Evolutionary conservation across 805 yeast genomes (phyloP).

Genomic region (Suhomyces emberorum): DNA sequence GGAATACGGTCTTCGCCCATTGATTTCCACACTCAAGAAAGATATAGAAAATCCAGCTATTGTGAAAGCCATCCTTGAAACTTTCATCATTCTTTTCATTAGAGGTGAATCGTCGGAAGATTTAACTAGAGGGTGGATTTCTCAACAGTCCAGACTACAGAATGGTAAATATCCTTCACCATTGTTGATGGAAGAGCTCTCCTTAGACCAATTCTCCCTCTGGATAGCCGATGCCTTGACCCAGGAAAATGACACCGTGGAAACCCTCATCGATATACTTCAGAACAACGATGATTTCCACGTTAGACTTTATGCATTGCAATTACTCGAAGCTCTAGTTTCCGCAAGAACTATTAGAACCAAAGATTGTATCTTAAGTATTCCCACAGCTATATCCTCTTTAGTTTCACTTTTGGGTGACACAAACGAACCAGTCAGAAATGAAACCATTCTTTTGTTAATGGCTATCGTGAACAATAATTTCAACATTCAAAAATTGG

Average conservation of each 20-base stretch:
- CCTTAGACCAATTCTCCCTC: slow-evolving; percentile 79
- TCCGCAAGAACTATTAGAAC: slow-evolving; percentile 72
- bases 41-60: slow-evolving; percentile 71
- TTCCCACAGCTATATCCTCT: slow-evolving; percentile 78
- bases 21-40: slow-evolving; percentile 60
- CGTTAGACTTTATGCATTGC: slow-evolving; percentile 74
- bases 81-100: slow-evolving; percentile 75
- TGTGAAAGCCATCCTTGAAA: slow-evolving; percentile 78
- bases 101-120: slow-evolving; percentile 64
- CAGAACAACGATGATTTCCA: slow-evolving; percentile 64
- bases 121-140: slow-evolving; percentile 65
- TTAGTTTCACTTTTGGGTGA: slow-evolving; percentile 54
- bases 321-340: slow-evolving; percentile 77
- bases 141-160: slow-evolving; percentile 67
- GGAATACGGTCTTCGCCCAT: slow-evolving; percentile 76
- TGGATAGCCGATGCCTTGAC: slow-evolving; percentile 96
- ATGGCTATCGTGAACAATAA: slow-evolving; percentile 80
- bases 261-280: slow-evolving; percentile 39
- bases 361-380: slow-evolving; percentile 65
- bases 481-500: slow-evolving; percentile 83
- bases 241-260: slow-evolving; percentile 40
- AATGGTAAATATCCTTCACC: slow-evolving; percentile 83
- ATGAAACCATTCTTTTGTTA: slow-evolving; percentile 80
- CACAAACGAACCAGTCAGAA: slow-evolving; percentile 75
- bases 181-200: slow-evolving; percentile 49